These are phyloP conservation scores for Petunia hybrid DNA, from an alignment of 305 asterid genomes.

Conservation along the genomic window DNA sequence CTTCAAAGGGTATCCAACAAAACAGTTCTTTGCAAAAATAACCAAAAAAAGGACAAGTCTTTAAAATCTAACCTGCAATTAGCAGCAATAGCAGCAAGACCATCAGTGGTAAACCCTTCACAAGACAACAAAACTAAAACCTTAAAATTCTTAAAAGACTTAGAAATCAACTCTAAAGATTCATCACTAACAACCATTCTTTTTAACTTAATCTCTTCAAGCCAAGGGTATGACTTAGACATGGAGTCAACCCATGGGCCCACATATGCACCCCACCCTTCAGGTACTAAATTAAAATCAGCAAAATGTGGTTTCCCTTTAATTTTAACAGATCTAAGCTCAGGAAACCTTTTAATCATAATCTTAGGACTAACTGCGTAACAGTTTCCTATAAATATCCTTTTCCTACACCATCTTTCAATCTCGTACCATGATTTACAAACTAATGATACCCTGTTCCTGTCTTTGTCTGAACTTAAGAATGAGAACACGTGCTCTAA, in stretches of 20 bases:
- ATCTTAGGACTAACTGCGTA: conserved; percentile 80
- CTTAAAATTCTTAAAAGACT: conserved; percentile 75
- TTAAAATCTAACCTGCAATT: conserved; percentile 76
- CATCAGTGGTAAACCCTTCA: conserved; percentile 92
- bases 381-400: conserved; percentile 89
- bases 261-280: conserved; percentile 91
- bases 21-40: too few species aligned
- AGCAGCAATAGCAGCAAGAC: conserved; percentile 93
- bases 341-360: conserved; percentile 91
- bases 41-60: background rate
- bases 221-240: conserved; percentile 76
- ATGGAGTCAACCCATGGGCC: conserved; percentile 85
- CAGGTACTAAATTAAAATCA: conserved; percentile 95
- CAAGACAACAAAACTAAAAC: conserved; percentile 81
- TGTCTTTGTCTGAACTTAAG: conserved; percentile 69
- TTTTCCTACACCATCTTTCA: conserved; percentile 90
- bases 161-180: conserved; percentile 79
- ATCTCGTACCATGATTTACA: conserved; percentile 98
- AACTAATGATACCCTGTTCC: conserved; percentile 87
- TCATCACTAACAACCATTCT: conserved; percentile 97
- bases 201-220: conserved; percentile 94
- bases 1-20: background rate
- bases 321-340: conserved; percentile 77
- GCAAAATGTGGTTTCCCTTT: conserved; percentile 99
- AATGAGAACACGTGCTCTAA: conserved; percentile 90